Conservation (phyloP, 305 asterid species). For the Lippia alba region DNA sequence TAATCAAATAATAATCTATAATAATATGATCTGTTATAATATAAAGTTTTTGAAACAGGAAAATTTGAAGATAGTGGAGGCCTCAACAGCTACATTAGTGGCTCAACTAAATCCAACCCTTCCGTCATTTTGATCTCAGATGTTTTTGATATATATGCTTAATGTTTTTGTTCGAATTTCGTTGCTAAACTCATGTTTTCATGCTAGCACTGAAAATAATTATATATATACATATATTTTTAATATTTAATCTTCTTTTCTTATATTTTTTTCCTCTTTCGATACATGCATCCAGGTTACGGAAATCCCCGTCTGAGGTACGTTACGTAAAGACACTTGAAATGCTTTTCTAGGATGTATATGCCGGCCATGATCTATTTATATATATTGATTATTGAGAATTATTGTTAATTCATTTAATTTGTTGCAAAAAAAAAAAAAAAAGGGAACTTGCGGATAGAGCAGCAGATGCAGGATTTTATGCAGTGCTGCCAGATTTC, state of each 20-base stretch:
- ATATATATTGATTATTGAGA: no score
- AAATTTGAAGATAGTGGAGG: neutral
- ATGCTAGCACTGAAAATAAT: no score
- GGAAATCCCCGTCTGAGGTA: neutral
- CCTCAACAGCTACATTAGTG: neutral
- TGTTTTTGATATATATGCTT: neutral
- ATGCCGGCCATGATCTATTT: neutral
- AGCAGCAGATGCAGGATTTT: slow-evolving; percentile 68
- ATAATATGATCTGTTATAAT: no score
- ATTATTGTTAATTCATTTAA: neutral
- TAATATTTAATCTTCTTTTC: no score
- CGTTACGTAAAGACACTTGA: neutral
- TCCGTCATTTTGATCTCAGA: neutral
- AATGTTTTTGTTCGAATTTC: no score
- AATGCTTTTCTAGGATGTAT: neutral
- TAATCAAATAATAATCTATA: no score
- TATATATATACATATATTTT: no score
- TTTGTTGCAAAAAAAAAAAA: no score
- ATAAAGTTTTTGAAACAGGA: neutral
- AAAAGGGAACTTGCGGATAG: slow-evolving; percentile 51
- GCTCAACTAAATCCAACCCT: neutral
- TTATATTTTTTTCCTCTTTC: neutral
- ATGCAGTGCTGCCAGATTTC: slow-evolving; percentile 70
- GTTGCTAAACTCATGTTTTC: no score
- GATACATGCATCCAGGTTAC: neutral